phyloP scores from a whole-genome alignment of 2,329 filamentous ascomycete genomes.

The Paecilomyces niveus region DNA sequence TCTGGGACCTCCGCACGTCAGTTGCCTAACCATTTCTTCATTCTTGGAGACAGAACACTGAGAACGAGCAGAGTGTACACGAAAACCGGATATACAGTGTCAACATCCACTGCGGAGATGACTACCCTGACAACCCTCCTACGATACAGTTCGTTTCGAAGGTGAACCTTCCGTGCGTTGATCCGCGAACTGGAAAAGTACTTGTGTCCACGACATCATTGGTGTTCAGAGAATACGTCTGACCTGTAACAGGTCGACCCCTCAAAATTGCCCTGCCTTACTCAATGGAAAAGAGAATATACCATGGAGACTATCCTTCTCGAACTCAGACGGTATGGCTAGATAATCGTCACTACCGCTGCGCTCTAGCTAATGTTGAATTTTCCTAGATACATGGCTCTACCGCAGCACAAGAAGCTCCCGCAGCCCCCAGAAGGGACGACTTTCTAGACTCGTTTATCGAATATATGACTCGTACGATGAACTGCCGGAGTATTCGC shows the following conservation, averaged over 20 bases:
- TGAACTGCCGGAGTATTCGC: conserved; percentile 20
- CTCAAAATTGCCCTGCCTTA: conserved; percentile 72
- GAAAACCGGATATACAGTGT: conserved; percentile 99
- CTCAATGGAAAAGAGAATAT: conserved; percentile 85
- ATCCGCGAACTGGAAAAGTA: conserved; percentile 68
- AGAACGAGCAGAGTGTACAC: conserved; percentile 65
- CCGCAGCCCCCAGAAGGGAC: conserved; percentile 87
- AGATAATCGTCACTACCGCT: conserved; percentile 6
- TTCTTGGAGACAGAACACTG: conserved; percentile 1
- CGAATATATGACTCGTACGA: conserved; percentile 12
- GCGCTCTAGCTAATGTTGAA: conserved; percentile 19
- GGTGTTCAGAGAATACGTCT: neutral
- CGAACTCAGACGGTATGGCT: conserved; percentile 65
- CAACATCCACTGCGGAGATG: conserved; percentile 86
- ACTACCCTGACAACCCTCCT: conserved; percentile 85
- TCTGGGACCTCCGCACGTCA: conserved; percentile 87
- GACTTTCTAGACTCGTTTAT: conserved; percentile 39
- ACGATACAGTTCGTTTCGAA: conserved; percentile 87
- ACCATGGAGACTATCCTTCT: conserved; percentile 93
- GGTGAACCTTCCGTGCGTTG: conserved; percentile 94
- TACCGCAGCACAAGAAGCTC: conserved; percentile 86
- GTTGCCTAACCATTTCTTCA: conserved; percentile 25
- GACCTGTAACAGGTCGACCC: conserved; percentile 61
- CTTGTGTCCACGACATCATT: conserved; percentile 5
- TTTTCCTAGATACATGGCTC: conserved; percentile 74